Conservation (phyloP, 768 basidiomycete genomes). For the Mycena pura region DNA sequence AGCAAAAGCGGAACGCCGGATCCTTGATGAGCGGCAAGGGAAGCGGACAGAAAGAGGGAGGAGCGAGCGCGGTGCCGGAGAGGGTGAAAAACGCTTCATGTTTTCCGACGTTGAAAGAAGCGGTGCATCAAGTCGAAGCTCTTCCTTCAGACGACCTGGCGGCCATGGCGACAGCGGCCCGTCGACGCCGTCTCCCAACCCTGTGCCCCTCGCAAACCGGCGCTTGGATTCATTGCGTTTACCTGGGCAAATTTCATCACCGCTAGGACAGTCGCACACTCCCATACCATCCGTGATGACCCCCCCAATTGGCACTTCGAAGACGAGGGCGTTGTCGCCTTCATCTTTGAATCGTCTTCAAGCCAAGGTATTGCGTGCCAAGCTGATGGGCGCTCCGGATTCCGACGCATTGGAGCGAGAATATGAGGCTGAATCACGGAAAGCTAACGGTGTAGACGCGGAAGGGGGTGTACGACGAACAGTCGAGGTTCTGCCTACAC, state of each 20-base stretch:
- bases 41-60: constrained; percentile 43
- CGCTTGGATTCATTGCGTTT: constrained; percentile 68
- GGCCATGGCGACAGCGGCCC: constrained; percentile 69
- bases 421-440: constrained; percentile 76
- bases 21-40: constrained; percentile 83
- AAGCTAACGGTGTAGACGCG: constrained; percentile 50
- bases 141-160: constrained; percentile 87
- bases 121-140: constrained; percentile 76
- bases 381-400: constrained; percentile 81
- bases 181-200: constrained; percentile 52
- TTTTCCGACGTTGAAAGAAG: constrained; percentile 72
- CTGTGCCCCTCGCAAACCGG: constrained; percentile 43
- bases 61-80: constrained; percentile 37
- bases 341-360: constrained; percentile 91
- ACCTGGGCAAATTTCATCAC: constrained; percentile 65
- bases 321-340: constrained; percentile 63
- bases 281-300: constrained; percentile 94
- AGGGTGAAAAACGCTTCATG: constrained; percentile 64
- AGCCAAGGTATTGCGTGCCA: constrained; percentile 91
- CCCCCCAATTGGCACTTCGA: constrained; percentile 54
- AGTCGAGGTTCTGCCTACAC: constrained; percentile 86
- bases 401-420: constrained; percentile 81
- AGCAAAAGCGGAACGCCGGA: constrained; percentile 83
- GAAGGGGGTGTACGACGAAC: constrained; percentile 57
- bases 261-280: constrained; percentile 69